Base-by-base conservation (phyloP, 1,284 basidiomycete species). In the Sanghuangporus sanghuang region DNA sequence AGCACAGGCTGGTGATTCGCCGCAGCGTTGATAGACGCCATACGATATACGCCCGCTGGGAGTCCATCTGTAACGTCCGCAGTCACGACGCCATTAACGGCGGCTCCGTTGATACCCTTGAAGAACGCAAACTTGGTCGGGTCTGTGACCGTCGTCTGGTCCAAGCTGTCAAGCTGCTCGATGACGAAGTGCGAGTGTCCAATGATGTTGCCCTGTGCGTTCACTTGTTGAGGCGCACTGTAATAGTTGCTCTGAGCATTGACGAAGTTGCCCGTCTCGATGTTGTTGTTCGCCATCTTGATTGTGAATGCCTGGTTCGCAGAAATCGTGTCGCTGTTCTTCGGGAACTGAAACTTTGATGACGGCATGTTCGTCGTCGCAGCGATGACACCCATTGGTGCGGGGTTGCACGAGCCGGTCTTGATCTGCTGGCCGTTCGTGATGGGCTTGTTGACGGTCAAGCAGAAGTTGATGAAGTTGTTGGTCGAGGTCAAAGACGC, bases 101-200 rank as follows among this genome's bases (percentile, higher is more conserved):
- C 78, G 0, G 77, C 78, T 36, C 63, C 70, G 68, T 83, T 83
- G 70, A 90, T 74, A 68, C 85, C 86, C 77, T 84, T 85, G 82
- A 91, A 92, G 78, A 88, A 90, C 6, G 79, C 82, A 68, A 88
- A 89, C 66, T 74, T 73, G 57, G 71, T 78, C 21, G 88, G 85
- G 74, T 90, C 75, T 35, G 81, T 81, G 16, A 84, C 76, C 0
- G 73, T 77, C 11, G 85, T 84, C 70, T 85, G 81, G 48, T 74
- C 73, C 63, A 89, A 72, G 4, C 82, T 78, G 48, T 71, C 67
- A 67, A 92, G 77, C 56, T 73, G 61, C 73, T 90, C 83, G 62
- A 92, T 76, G 55, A 87, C 85, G 68, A 90, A 77, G 71, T 91
- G 88, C 6, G 80, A 77, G 74, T 89, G 87, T 0, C 87, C 87